phyloP scores from a whole-genome alignment of 768 basidiomycete species.

The Lactarius tabidus region DNA sequence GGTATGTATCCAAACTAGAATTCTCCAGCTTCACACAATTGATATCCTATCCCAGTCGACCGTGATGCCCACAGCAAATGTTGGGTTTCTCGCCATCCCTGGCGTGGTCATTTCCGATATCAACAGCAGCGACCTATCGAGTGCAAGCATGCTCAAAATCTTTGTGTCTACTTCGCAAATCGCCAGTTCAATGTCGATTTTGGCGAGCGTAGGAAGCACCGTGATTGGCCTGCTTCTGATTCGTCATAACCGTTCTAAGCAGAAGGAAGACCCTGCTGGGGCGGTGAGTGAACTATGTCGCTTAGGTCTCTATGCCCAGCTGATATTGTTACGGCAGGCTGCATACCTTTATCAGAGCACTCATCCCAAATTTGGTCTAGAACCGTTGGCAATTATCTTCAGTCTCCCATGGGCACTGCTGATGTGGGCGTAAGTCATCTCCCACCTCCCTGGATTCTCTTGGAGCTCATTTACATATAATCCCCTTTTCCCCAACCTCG shows the following conservation, averaged over 20 bases:
- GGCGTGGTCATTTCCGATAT: constrained; percentile 18
- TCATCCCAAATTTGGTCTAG: background rate
- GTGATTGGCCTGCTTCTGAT: constrained; percentile 44
- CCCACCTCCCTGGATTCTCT: background rate
- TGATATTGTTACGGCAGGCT: constrained; percentile 13
- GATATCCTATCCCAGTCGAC: constrained; percentile 29
- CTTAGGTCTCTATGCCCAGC: background rate
- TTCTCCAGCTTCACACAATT: background rate
- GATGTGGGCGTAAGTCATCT: constrained; percentile 51
- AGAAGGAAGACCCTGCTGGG: constrained; percentile 30
- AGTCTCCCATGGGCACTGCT: constrained; percentile 27
- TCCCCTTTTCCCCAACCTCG: too few relatives aligned
- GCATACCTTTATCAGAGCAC: constrained; percentile 24
- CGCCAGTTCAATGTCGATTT: constrained; percentile 45
- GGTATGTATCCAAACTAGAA: background rate
- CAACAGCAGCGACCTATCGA: too few relatives aligned
- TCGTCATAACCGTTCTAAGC: constrained; percentile 39
- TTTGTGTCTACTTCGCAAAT: constrained; percentile 26
- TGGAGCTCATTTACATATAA: background rate
- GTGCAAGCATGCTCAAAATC: background rate
- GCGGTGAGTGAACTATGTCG: background rate
- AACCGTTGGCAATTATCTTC: background rate
- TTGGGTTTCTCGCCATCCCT: constrained; percentile 35
- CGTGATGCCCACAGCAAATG: constrained; percentile 22
- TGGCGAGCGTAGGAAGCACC: constrained; percentile 45